Evolutionary conservation across 768 basidiomycete genomes (phyloP).

Genomic region (Trichaptum fuscoviolaceum): DNA sequence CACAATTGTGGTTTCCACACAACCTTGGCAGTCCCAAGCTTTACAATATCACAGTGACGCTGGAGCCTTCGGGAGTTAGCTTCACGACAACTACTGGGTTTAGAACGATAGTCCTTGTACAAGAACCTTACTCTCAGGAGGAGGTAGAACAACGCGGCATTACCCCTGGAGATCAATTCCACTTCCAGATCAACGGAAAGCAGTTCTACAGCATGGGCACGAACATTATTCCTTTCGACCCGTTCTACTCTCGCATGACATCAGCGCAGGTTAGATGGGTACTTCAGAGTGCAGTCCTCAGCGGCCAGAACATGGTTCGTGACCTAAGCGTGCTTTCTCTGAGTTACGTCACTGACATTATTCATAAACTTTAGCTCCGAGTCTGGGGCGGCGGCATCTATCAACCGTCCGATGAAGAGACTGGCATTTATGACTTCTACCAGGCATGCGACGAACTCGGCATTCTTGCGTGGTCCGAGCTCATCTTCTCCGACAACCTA

Average conservation of each 20-base stretch:
- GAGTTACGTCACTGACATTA: background rate
- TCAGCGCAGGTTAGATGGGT: conserved; percentile 50
- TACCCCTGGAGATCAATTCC: conserved; percentile 56
- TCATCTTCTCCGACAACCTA: conserved; percentile 52
- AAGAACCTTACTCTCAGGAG: conserved; percentile 39
- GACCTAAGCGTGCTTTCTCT: background rate
- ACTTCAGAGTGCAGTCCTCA: conserved; percentile 46
- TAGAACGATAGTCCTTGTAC: conserved; percentile 51
- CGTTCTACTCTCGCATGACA: conserved; percentile 48
- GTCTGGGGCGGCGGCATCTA: conserved; percentile 57
- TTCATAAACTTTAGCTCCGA: conserved; percentile 35
- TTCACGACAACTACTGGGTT: conserved; percentile 51
- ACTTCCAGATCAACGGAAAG: conserved; percentile 54
- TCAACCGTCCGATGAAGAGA: conserved; percentile 37
- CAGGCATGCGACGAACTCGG: conserved; percentile 54
- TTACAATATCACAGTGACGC: conserved; percentile 43
- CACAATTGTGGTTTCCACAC: conserved; percentile 50
- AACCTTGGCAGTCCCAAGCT: conserved; percentile 51
- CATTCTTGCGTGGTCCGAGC: conserved; percentile 57
- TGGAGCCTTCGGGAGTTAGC: conserved; percentile 28
- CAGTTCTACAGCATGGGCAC: conserved; percentile 51
- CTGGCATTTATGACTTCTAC: conserved; percentile 52
- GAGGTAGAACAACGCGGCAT: conserved; percentile 44
- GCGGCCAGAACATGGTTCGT: conserved; percentile 57
- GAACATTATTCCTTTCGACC: conserved; percentile 58